Evolutionary conservation across 2,329 filamentous ascomycete genomes (phyloP).

Genomic region (Huntiella savannae): DNA sequence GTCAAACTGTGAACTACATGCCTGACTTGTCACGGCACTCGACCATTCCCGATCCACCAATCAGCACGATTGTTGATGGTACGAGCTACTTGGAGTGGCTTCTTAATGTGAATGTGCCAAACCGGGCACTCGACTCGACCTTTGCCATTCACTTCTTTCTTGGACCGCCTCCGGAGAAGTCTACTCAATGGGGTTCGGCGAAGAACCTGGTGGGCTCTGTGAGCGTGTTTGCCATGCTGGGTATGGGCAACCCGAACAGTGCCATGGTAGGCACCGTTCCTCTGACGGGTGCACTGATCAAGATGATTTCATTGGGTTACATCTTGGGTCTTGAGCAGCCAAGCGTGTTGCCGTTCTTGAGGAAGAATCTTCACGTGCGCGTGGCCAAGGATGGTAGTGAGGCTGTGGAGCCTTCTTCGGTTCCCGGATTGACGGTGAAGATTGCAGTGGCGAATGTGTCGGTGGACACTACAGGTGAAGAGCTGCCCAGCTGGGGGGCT

Average conservation of each 20-base stretch:
- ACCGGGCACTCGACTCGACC: constrained; percentile 38
- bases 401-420: constrained; percentile 14
- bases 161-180: constrained; percentile 29
- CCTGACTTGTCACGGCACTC: constrained; percentile 11
- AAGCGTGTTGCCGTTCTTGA: constrained; percentile 24
- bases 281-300: constrained; percentile 29
- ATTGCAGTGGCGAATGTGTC: constrained; percentile 22
- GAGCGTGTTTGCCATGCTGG: constrained; percentile 30
- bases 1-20: constrained; percentile 7
- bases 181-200: constrained; percentile 30
- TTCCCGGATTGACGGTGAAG: constrained; percentile 19
- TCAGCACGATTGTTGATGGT: constrained; percentile 19
- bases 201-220: constrained; percentile 42
- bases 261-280: constrained; percentile 25
- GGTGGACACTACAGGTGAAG: constrained; percentile 17
- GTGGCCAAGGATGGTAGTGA: constrained; percentile 17
- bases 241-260: constrained; percentile 12
- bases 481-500: constrained; percentile 22
- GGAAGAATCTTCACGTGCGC: constrained; percentile 19
- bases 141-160: constrained; percentile 51
- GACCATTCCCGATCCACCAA: constrained; percentile 13
- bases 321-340: constrained; percentile 21
- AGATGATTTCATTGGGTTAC: constrained; percentile 20
- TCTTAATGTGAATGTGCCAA: constrained; percentile 43
- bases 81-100: constrained; percentile 43